phyloP scores from a whole-genome alignment of 768 basidiomycete genomes.

The Naganishia friedmannii region DNA sequence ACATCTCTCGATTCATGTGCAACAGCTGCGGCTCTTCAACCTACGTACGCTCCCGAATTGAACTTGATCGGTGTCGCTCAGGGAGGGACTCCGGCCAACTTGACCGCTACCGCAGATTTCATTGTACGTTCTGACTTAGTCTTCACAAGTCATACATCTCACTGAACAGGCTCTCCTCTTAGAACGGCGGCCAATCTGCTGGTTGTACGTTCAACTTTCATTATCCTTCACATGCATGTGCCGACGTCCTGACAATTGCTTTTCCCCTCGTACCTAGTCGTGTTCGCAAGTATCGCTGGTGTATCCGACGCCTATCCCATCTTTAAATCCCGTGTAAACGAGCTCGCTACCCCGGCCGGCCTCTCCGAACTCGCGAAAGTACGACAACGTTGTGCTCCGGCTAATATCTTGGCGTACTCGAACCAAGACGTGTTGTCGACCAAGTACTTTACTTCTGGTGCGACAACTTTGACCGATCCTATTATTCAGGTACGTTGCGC shows the following conservation, averaged over 20 bases:
- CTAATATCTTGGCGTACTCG: constrained; percentile 7
- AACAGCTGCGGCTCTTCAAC: constrained; percentile 16
- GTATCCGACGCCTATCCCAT: constrained; percentile 17
- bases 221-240: no score
- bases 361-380: background rate
- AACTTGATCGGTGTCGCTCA: constrained; percentile 15
- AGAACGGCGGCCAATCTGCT: constrained; percentile 11
- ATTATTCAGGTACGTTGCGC: constrained; percentile 11
- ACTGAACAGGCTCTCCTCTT: background rate
- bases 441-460: constrained; percentile 1
- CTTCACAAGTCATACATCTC: background rate
- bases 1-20: background rate
- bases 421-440: constrained; percentile 2
- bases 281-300: constrained; percentile 17
- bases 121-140: background rate
- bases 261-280: background rate
- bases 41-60: constrained; percentile 18
- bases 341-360: constrained; percentile 6
- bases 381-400: constrained; percentile 16
- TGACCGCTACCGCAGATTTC: constrained; percentile 13
- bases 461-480: background rate
- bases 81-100: constrained; percentile 8
- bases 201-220: background rate
- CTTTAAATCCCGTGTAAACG: background rate
- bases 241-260: background rate